Evolutionary conservation across 225 moss, liverwort and hornwort genomes (phyloP), one percentile per base, ranked within the genome.

Genomic region (Sphagnum tenellum): DNA sequence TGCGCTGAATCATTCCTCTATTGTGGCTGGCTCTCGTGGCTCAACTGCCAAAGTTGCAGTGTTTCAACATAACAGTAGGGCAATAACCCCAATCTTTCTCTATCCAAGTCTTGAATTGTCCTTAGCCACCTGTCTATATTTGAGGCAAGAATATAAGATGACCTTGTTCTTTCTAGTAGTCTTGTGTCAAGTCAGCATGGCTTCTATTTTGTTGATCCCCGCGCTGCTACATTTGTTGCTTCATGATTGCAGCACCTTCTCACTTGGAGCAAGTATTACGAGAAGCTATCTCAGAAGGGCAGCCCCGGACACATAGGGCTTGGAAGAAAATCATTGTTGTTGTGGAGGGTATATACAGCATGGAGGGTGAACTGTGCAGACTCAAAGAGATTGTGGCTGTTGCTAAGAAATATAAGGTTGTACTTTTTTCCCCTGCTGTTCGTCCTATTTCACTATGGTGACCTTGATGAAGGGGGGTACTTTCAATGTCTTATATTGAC

Each of bases 271-370:
- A 87, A 80, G 86, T 88, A 46, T 69, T 96, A 47, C 84, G 92
- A 63, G 80, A 88, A 71, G 85, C 92, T 11, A 90, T 96, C 70
- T 79, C 92, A 8, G 88, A 90, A 54, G 96, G 96, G 56, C 96
- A 96, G 61, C 78, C 96, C 60, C 88, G 96, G 74, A 92, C 96
- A 8, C 92, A 92, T 61, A 82, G 96, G 76, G 92, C 96, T 7
- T 96, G 96, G 96, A 96, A 96, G 76, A 96, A 92, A 65, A 96
- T 96, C 13, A 75, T 96, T 50, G 90, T 96, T 62, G 72, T 96
- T 59, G 89, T 92, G 47, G 96, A 96, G 75, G 96, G 96, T 60
- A 92, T 96, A 9, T 96, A 96, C 56, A 96, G 96, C 55, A 96
- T 96, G 96, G 96, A 96, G 76, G 96, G 96, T 58, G 96, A 96